These are phyloP conservation scores for Cryphonectria parasitica DNA, from an alignment of 2,329 filamentous ascomycete species.

Conservation along the genomic window DNA sequence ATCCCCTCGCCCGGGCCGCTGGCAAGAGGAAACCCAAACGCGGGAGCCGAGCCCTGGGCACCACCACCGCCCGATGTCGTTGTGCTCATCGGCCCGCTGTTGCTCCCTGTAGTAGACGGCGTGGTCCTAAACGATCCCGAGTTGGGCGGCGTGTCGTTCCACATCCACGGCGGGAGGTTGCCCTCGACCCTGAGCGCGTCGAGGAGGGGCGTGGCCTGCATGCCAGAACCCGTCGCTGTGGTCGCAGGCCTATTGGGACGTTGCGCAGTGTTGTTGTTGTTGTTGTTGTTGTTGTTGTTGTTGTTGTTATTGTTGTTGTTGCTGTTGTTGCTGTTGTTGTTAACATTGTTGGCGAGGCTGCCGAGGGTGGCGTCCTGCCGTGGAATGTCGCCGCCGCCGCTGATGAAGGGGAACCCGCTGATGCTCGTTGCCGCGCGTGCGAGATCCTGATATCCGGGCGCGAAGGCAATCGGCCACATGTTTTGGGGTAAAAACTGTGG, in stretches of 20 bases:
- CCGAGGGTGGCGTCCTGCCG: constrained; percentile 30
- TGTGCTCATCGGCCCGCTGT: constrained; percentile 15
- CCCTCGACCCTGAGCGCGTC: constrained; percentile 50
- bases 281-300: neutral
- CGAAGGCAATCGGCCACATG: constrained; percentile 38
- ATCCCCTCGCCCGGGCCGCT: constrained; percentile 13
- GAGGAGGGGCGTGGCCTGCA: constrained; percentile 31
- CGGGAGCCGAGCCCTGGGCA: neutral
- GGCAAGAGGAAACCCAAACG: constrained; percentile 28
- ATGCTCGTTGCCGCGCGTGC: constrained; percentile 16
- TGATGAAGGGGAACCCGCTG: constrained; percentile 22
- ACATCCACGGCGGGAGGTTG: constrained; percentile 59
- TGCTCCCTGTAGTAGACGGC: neutral
- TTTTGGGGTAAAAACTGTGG: constrained; percentile 42
- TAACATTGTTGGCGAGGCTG: constrained; percentile 20
- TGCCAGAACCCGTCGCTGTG: constrained; percentile 15
- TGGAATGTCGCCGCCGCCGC: constrained; percentile 28
- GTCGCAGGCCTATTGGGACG: constrained; percentile 1
- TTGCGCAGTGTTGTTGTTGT: constrained; percentile 2
- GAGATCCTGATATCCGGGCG: constrained; percentile 26
- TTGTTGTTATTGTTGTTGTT: constrained; percentile 5
- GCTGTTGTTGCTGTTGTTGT: neutral
- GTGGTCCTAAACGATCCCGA: constrained; percentile 14
- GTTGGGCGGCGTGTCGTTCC: constrained; percentile 43
- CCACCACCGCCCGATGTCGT: neutral